Percentiles rank a stretch among this genome's conserved stretches.
These are phyloP conservation scores for Botryosphaeria dothidea DNA, from an alignment of 2,329 filamentous ascomycete genomes.

Conservation along the genomic window DNA sequence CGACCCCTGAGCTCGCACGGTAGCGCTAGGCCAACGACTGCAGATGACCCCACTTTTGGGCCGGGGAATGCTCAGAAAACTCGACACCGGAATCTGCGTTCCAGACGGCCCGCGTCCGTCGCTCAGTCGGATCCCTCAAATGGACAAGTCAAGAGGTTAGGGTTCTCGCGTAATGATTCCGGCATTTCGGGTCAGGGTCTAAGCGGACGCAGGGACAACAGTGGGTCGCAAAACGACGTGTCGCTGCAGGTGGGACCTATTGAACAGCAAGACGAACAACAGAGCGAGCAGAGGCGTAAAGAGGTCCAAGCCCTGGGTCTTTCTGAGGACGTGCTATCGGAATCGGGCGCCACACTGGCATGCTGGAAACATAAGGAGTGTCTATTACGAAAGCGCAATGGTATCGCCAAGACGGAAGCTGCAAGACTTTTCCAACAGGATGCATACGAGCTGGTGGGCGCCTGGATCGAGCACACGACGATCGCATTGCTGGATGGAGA, in stretches of 20 bases:
- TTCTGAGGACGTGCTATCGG: slow-evolving; percentile 5
- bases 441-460: not conserved
- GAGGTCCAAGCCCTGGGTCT: not conserved
- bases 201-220: slow-evolving; percentile 3
- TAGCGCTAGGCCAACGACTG: not conserved
- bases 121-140: not conserved
- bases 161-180: not conserved
- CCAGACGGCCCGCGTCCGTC: not conserved
- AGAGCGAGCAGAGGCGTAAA: not conserved
- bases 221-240: not conserved
- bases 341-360: slow-evolving; percentile 1
- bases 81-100: not conserved
- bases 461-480: slow-evolving; percentile 10
- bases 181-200: not conserved
- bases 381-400: not conserved
- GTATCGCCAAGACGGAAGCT: not conserved
- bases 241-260: not conserved
- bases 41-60: not conserved
- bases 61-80: not conserved
- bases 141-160: not conserved
- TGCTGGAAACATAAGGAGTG: slow-evolving; percentile 8
- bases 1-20: not conserved
- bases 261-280: not conserved
- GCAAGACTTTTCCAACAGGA: not conserved
- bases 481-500: slow-evolving; percentile 4